Conservation (phyloP, 176 grass and related monocot genomes). For the Paspalum notatum region DNA sequence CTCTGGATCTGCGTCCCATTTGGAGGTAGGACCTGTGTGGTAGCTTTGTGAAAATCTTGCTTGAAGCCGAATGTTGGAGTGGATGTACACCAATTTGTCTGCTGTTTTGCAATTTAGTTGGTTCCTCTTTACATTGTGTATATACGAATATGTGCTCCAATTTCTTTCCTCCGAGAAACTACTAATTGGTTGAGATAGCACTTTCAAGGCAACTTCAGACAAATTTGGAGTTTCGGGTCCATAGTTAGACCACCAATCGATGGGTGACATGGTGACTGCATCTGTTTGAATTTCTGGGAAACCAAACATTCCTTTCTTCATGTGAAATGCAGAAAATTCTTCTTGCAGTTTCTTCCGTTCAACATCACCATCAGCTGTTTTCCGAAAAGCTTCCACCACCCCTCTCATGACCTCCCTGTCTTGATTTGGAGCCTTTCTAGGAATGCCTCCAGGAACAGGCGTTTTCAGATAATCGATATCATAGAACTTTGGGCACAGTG, state of each 20-base stretch:
- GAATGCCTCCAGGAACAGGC: neutral
- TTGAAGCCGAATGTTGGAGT: neutral
- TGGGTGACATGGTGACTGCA: neutral
- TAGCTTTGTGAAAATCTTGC: neutral
- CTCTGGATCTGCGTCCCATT: neutral
- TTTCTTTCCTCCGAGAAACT: neutral
- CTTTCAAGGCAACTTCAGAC: neutral
- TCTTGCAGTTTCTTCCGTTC: neutral
- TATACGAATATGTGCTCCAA: neutral
- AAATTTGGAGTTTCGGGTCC: neutral
- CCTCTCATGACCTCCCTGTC: neutral
- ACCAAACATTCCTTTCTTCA: conserved; percentile 2
- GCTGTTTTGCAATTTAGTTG: neutral
- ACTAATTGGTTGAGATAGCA: neutral
- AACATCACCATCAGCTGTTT: neutral
- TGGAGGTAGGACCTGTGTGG: neutral
- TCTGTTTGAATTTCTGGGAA: neutral
- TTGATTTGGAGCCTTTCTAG: neutral
- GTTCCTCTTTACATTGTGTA: neutral
- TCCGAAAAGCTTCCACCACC: neutral
- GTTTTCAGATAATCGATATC: neutral
- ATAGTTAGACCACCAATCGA: neutral
- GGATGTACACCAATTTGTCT: neutral
- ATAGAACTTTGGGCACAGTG: neutral
- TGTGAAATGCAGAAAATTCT: neutral